Percentiles rank a stretch among this genome's conserved stretches.
Conservation (phyloP, 179 eudicot genomes). For the Silene vulgaris region DNA sequence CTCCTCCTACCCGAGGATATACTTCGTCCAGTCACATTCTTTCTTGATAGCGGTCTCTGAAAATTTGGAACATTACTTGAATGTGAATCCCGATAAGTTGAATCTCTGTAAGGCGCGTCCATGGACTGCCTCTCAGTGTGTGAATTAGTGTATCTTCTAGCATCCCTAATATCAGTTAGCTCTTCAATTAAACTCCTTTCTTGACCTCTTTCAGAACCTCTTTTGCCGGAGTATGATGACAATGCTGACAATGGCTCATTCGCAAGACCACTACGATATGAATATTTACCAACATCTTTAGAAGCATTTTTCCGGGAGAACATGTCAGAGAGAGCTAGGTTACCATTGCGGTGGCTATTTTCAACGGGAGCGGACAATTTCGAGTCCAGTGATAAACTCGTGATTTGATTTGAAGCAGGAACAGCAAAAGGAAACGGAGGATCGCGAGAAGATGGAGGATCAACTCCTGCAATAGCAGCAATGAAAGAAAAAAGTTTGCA, state of each 20-base stretch:
- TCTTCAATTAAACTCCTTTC: constrained; percentile 65
- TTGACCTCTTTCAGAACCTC: constrained; percentile 62
- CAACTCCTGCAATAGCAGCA: constrained; percentile 98
- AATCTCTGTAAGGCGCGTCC: constrained; percentile 64
- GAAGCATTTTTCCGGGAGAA: constrained; percentile 79
- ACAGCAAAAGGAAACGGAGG: constrained; percentile 94
- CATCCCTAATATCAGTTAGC: constrained; percentile 50
- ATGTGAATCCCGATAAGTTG: constrained; percentile 58
- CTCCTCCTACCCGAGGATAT: constrained; percentile 68
- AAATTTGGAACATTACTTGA: constrained; percentile 69
- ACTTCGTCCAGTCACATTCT: constrained; percentile 72
- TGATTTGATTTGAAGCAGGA: constrained; percentile 74
- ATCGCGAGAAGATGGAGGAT: constrained; percentile 98
- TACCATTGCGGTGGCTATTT: constrained; percentile 66
- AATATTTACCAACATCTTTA: constrained; percentile 57
- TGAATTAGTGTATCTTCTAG: constrained; percentile 53
- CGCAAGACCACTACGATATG: constrained; percentile 45
- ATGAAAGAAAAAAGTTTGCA: constrained; percentile 40
- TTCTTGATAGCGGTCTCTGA: constrained; percentile 83
- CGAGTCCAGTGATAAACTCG: constrained; percentile 57
- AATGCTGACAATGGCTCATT: constrained; percentile 54
- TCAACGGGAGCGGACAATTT: constrained; percentile 43
- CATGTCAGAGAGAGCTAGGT: constrained; percentile 60
- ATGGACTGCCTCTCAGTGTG: constrained; percentile 65
- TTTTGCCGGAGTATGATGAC: constrained; percentile 56